Percentiles rank a stretch among this genome's conserved stretches.
These are phyloP conservation scores for Gentiana macrophylla DNA, from an alignment of 257 asterid species.

Conservation along the genomic window DNA sequence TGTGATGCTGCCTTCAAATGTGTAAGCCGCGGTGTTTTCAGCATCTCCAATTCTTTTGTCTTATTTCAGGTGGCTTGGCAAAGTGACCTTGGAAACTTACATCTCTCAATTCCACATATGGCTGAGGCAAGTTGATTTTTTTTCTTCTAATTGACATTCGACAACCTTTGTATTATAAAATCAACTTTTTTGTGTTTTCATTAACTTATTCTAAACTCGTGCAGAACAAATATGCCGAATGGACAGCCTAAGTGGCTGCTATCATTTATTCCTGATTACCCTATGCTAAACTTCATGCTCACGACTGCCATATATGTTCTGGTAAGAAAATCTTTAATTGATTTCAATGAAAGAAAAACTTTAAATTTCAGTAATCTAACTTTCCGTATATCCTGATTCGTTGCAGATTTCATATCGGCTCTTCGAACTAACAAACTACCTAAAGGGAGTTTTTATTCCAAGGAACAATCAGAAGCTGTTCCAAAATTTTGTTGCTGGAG, in stretches of 20 bases:
- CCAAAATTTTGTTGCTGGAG: conserved; percentile 59
- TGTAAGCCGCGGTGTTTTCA: background rate
- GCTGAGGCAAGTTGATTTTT: conserved; percentile 55
- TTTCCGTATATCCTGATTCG: conserved; percentile 4
- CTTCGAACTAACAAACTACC: conserved; percentile 85
- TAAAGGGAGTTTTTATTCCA: conserved; percentile 64
- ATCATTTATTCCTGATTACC: conserved; percentile 79
- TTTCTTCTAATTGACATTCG: background rate
- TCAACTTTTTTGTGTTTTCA: no score
- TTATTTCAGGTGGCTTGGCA: conserved; percentile 86
- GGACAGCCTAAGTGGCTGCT: conserved; percentile 99
- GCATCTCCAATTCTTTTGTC: conserved; percentile 23
- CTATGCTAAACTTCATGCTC: conserved; percentile 94
- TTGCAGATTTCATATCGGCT: conserved; percentile 72
- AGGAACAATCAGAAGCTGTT: conserved; percentile 56
- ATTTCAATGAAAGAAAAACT: background rate
- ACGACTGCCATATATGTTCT: conserved; percentile 70
- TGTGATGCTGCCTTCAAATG: no score
- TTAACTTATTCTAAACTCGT: background rate
- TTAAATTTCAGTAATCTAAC: conserved; percentile 3
- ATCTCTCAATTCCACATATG: conserved; percentile 99
- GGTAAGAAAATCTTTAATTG: conserved; percentile 35
- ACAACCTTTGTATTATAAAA: background rate
- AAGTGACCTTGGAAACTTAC: conserved; percentile 85
- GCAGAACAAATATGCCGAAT: conserved; percentile 78